phyloP scores from a whole-genome alignment of 495 filamentous ascomycete species.

The Barbatosphaeria neglecta region DNA sequence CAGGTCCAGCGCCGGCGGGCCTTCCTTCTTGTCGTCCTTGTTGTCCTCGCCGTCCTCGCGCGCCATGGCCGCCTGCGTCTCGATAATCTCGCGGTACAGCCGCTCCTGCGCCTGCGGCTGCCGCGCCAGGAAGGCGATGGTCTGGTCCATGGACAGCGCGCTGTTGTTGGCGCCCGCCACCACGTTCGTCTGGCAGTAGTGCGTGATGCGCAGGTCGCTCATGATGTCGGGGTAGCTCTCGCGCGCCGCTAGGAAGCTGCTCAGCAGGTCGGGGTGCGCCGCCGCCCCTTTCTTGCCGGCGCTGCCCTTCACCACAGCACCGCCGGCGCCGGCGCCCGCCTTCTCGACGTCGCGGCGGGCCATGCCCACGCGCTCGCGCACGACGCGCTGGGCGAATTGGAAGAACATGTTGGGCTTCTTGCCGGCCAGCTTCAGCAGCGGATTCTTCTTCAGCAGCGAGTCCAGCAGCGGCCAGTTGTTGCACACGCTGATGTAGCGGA shows the following conservation, averaged over 20 bases:
- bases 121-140: constrained; percentile 21
- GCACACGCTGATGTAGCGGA: constrained; percentile 13
- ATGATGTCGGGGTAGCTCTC: constrained; percentile 14
- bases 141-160: constrained; percentile 22
- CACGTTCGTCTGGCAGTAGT: constrained; percentile 25
- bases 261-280: constrained; percentile 13
- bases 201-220: constrained; percentile 9
- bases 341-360: background rate
- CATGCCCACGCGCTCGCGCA: background rate
- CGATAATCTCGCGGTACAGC: constrained; percentile 9
- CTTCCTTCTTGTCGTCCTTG: constrained; percentile 4
- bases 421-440: constrained; percentile 8
- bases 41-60: constrained; percentile 1
- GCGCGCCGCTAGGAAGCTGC: constrained; percentile 19
- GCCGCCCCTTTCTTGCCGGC: constrained; percentile 10
- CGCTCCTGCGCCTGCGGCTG: constrained; percentile 18
- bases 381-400: background rate
- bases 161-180: constrained; percentile 34
- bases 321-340: no score
- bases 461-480: constrained; percentile 21
- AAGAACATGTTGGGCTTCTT: constrained; percentile 10
- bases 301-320: constrained; percentile 2
- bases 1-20: constrained; percentile 8
- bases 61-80: constrained; percentile 4
- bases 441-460: constrained; percentile 18